Evolutionary conservation across 768 basidiomycete genomes (phyloP), one percentile per base, ranked within the genome.

Genomic region (Hortiboletus campestris): DNA sequence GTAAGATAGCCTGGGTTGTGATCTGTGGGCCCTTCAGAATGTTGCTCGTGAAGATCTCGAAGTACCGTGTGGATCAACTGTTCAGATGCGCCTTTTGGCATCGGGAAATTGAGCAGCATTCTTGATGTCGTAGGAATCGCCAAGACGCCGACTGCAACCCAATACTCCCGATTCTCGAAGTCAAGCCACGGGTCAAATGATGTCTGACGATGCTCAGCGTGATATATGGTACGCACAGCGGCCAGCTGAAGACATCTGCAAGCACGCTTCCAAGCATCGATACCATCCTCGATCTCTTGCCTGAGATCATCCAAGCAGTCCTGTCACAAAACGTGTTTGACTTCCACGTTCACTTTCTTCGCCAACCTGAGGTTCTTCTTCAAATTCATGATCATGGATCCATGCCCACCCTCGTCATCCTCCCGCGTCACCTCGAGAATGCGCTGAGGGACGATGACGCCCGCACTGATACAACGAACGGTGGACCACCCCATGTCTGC

Each of bases 401-500:
- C n/a, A n/a, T n/a, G n/a, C n/a, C n/a, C n/a, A n/a, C n/a, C n/a
- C n/a, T n/a, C n/a, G n/a, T n/a, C n/a, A n/a, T n/a, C n/a, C n/a
- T n/a, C n/a, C 84, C 67, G 65, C 2, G 74, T 76, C 47, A 80
- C 54, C 25, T 77, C 70, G 16, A 79, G 58, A 17, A 80, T 66
- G 54, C 77, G 76, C 22, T 74, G 76, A 0, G 84, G 79, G 49
- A 82, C 76, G 13, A 83, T 71, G 36, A 80, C 73, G 48, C 86
- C 84, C 63, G 88, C 85, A 47, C 81, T 80, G 46, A 88, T 84
- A 54, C 84, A 86, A 48, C 78, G 77, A 41, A 88, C 74, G 5
- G 80, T 78, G 51, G 78, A 76, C 87, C 86, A 88, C 1, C 76
- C 73, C 58, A n/a, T n/a, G n/a, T n/a, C n/a, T n/a, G n/a, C n/a